Conservation (phyloP, 1,284 basidiomycete species). For the Inonotus obliquus region DNA sequence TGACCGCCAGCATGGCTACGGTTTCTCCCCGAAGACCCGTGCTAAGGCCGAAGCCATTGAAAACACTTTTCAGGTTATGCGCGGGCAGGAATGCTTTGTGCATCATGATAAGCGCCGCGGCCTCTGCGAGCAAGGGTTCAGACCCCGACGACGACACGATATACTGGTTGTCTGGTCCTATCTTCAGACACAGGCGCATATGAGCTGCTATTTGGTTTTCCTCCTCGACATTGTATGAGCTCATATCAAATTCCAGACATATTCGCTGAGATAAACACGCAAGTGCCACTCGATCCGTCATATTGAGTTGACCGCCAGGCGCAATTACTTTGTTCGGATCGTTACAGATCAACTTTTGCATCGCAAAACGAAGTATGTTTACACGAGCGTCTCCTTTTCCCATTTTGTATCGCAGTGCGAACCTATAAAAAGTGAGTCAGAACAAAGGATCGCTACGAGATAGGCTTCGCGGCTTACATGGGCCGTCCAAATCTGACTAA, state of each 20-base stretch:
- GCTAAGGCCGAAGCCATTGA: background rate
- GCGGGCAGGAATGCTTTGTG: conserved; percentile 1
- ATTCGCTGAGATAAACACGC: background rate
- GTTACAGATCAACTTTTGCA: background rate
- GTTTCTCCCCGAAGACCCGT: background rate
- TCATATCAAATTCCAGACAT: background rate
- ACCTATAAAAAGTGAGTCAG: background rate
- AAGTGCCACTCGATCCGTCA: background rate
- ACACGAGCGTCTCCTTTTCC: background rate
- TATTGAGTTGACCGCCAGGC: background rate
- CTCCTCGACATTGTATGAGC: background rate
- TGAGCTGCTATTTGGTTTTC: background rate
- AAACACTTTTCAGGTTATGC: background rate
- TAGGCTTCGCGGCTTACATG: background rate
- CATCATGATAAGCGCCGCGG: background rate
- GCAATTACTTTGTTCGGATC: background rate
- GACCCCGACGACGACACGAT: background rate
- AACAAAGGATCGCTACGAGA: background rate
- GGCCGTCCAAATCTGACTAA: conserved; percentile 1
- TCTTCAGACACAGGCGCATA: background rate
- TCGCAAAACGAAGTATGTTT: background rate
- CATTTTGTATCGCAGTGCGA: background rate
- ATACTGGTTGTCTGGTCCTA: background rate
- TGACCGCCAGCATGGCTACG: background rate
- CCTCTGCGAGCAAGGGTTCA: background rate